Conservation (phyloP, 1,284 basidiomycete species). For the Rhodotorula sp. region DNA sequence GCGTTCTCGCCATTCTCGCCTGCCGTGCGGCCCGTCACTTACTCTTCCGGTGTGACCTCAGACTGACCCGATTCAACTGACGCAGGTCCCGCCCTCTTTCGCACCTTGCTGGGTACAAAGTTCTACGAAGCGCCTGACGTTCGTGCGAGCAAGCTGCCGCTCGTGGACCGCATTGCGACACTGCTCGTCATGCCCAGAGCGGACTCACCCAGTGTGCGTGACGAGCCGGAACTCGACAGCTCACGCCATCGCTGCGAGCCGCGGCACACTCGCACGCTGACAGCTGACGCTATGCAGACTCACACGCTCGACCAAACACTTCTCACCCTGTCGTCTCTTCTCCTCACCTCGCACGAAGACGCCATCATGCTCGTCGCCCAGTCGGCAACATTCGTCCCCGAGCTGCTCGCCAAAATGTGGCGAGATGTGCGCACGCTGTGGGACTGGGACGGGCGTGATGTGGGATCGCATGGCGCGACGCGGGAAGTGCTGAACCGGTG, state of each 20-base stretch:
- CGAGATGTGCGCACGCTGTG: constrained; percentile 27
- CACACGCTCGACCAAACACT: constrained; percentile 19
- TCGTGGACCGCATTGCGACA: constrained; percentile 32
- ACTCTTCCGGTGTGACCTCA: no score
- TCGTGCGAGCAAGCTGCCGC: constrained; percentile 14
- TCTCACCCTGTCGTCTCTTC: constrained; percentile 19
- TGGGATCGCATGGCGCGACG: neutral
- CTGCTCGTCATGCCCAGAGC: constrained; percentile 8
- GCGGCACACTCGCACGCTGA: neutral
- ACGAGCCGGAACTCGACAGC: neutral
- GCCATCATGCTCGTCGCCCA: constrained; percentile 20
- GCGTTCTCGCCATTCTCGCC: constrained; percentile 18
- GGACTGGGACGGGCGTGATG: constrained; percentile 34
- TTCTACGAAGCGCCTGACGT: constrained; percentile 27
- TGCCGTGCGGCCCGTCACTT: neutral
- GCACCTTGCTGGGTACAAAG: constrained; percentile 20
- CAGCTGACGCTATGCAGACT: neutral
- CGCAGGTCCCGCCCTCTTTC: constrained; percentile 27
- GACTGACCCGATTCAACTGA: no score
- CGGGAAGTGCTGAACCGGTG: constrained; percentile 13
- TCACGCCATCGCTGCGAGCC: no score
- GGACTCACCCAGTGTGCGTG: constrained; percentile 3
- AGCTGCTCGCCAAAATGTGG: constrained; percentile 31
- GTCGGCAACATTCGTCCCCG: constrained; percentile 27
- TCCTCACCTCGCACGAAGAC: constrained; percentile 30